Conservation (phyloP, 2,329 filamentous ascomycete genomes). For the Colletotrichum aenigma region DNA sequence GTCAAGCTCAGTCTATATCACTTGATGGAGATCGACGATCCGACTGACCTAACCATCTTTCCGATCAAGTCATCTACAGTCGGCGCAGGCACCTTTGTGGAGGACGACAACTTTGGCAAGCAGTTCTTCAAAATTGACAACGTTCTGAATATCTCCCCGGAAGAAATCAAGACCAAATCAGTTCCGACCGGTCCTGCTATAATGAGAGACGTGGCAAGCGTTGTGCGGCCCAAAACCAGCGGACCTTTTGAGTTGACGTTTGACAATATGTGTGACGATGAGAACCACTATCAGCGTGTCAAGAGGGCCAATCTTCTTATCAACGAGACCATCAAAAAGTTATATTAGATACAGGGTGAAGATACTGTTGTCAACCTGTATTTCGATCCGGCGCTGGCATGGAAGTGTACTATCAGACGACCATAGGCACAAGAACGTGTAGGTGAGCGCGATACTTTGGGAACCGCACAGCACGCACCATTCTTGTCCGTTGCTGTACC, state of each 20-base stretch:
- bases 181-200: not conserved
- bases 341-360: constrained; percentile 29
- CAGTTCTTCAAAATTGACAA: not conserved
- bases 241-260: constrained; percentile 57
- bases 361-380: constrained; percentile 41
- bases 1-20: constrained; percentile 54
- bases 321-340: constrained; percentile 32
- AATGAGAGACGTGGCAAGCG: constrained; percentile 38
- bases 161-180: not conserved
- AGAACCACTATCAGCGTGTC: constrained; percentile 36
- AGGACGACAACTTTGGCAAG: not conserved
- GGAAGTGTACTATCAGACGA: constrained; percentile 46
- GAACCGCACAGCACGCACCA: constrained; percentile 41
- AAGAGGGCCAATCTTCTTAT: constrained; percentile 39
- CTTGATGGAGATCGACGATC: constrained; percentile 43
- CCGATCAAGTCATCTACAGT: not conserved
- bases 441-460: constrained; percentile 40
- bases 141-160: not conserved
- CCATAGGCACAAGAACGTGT: constrained; percentile 37
- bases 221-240: constrained; percentile 54
- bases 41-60: constrained; percentile 23
- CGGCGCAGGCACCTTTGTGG: not conserved
- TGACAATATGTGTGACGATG: constrained; percentile 50
- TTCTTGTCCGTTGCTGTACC: constrained; percentile 31
- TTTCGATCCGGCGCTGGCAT: constrained; percentile 50